These are phyloP conservation scores for Paramecium tetraurelia DNA, from an alignment of 73 alveolate genomes.

Conservation along the genomic window DNA sequence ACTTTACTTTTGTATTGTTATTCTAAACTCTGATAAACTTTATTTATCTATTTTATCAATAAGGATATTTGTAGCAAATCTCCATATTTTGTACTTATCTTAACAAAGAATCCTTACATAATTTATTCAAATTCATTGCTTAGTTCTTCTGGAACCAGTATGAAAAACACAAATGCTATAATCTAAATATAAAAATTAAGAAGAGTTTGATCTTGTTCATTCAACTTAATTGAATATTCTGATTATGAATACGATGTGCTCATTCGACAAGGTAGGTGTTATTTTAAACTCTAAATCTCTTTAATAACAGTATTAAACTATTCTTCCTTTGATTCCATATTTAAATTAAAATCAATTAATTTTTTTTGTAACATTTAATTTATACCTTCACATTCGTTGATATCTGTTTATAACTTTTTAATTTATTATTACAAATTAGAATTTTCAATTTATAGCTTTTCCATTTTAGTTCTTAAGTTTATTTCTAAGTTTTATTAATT, in stretches of 20 bases:
- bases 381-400: neutral
- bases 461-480: neutral
- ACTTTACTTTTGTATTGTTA: neutral
- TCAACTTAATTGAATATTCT: neutral
- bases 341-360: neutral
- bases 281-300: neutral
- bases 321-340: constrained; percentile 4
- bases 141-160: neutral
- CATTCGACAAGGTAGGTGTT: neutral
- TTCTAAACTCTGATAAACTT: neutral
- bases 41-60: neutral
- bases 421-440: neutral
- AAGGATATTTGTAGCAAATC: neutral
- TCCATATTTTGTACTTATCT: neutral
- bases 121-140: neutral
- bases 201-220: neutral
- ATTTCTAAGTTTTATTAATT: neutral
- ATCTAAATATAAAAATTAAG: neutral
- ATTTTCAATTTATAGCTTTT: neutral
- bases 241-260: neutral
- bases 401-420: neutral
- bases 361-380: constrained; percentile 5
- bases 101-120: neutral
- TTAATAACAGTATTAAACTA: neutral
- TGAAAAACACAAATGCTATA: neutral